Evolutionary conservation across 2,329 filamentous ascomycete genomes (phyloP), one percentile per base, ranked within the genome.

Genomic region (Endoconidiophora laricicola): DNA sequence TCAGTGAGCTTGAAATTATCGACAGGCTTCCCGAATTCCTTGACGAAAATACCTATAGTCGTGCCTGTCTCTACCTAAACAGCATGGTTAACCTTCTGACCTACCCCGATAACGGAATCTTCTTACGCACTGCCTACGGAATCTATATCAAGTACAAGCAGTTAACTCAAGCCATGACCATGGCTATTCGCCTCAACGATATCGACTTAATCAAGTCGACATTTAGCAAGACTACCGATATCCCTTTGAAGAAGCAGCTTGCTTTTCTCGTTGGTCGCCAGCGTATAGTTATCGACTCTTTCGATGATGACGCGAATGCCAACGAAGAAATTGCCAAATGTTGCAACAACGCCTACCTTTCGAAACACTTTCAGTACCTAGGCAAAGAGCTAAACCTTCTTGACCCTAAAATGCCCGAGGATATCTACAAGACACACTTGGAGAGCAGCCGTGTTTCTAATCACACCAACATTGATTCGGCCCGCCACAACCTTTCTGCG

Each of bases 351-450:
- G 79, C 83, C 16, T 86, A 83, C 60, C 69, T 98, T 52, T 81
- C 88, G 1, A 86, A 93, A 55, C 83, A 96, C 65, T 98, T 94
- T 74, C 94, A 94, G 66, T 78, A 83, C 4, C 71, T 98, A 29
- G 93, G 81, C 52, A 95, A 95, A 67, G 91, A 98, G 64, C 74
- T 98, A 49, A 96, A 98, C 65, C 90, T 98, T 48, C 71, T 96
- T 40, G 91, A 98, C 55, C 91, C 91, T 36, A 96, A 95, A 70
- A 85, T 86, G 41, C 93, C 90, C 0, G 91, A 98, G 62, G 93
- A 98, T 60, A 98, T 98, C 59, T 98, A 98, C 76, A 98, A 98
- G 72, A 94, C 87, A 61, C 91, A 98, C 65, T 76, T 98, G 4
- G 91, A 98, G 67, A 96, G 85, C 68, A 94, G 82, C 59, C 79